phyloP scores from a whole-genome alignment of 1,139 yeast species.

The Debaryomyces psychrophilus region DNA sequence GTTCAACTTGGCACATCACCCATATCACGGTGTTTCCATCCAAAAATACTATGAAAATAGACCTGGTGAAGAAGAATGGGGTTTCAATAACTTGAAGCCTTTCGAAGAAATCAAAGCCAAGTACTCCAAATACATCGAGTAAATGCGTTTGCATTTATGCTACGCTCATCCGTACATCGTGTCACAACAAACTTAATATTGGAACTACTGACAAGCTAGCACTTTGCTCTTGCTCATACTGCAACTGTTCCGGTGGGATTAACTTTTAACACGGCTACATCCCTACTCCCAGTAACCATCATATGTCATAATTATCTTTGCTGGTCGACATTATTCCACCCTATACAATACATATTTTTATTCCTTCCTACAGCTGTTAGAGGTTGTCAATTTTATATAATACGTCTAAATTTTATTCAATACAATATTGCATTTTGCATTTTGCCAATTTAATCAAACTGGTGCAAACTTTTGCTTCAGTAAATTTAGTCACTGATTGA shows the following conservation, averaged over 20 bases:
- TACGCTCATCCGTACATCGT: background rate
- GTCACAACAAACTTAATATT: background rate
- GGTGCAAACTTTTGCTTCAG: no score
- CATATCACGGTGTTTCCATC: conserved; percentile 79
- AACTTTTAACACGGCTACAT: background rate
- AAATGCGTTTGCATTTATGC: background rate
- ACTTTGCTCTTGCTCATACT: background rate
- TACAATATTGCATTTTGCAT: conserved; percentile 9
- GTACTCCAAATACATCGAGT: conserved; percentile 31
- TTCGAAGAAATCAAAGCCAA: conserved; percentile 51
- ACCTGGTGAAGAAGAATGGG: conserved; percentile 56
- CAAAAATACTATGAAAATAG: conserved; percentile 70
- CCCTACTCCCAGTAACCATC: background rate
- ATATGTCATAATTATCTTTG: conserved; percentile 3
- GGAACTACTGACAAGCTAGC: background rate
- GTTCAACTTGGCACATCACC: conserved; percentile 83
- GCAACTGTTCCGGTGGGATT: background rate
- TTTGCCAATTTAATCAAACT: conserved; percentile 2
- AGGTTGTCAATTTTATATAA: conserved; percentile 2
- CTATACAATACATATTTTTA: conserved; percentile 3
- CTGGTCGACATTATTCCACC: conserved; percentile 1
- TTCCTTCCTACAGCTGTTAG: background rate
- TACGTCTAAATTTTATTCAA: conserved; percentile 5
- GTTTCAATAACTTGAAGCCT: conserved; percentile 45
- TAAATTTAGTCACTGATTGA: no score